phyloP scores from a whole-genome alignment of 1,284 basidiomycete species.

The Baeospora myosura region DNA sequence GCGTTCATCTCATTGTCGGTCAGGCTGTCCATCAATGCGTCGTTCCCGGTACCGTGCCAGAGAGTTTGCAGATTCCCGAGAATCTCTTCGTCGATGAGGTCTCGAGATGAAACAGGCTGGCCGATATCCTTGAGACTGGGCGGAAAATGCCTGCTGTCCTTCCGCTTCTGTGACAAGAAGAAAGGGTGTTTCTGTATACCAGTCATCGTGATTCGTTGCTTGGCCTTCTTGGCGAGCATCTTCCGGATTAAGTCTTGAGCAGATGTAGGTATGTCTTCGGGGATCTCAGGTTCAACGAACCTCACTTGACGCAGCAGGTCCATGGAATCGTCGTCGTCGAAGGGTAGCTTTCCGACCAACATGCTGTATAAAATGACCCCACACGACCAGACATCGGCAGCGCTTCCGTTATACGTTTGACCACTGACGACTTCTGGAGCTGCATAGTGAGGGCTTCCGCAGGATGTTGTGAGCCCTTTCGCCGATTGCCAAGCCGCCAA shows the following conservation, averaged over 20 bases:
- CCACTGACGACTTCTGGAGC: constrained; percentile 92
- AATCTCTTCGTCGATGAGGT: constrained; percentile 83
- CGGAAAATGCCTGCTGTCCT: constrained; percentile 41
- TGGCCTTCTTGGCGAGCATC: constrained; percentile 86
- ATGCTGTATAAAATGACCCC: constrained; percentile 94
- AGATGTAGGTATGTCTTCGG: constrained; percentile 64
- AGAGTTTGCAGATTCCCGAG: constrained; percentile 86
- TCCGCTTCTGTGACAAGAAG: constrained; percentile 64
- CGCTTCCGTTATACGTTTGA: constrained; percentile 80
- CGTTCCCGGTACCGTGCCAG: constrained; percentile 75
- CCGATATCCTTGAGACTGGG: constrained; percentile 68
- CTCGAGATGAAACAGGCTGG: constrained; percentile 49
- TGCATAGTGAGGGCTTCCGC: constrained; percentile 96
- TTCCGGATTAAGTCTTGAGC: constrained; percentile 79
- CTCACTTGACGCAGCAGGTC: constrained; percentile 81
- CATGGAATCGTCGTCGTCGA: constrained; percentile 82
- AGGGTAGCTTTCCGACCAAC: constrained; percentile 86
- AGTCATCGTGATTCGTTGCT: constrained; percentile 80
- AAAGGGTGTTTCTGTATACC: constrained; percentile 88
- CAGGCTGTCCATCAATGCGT: constrained; percentile 65
- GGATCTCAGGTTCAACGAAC: constrained; percentile 79
- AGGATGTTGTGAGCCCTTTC: constrained; percentile 80
- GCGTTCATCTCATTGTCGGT: constrained; percentile 65
- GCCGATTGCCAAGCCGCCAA: constrained; percentile 92
- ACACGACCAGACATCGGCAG: constrained; percentile 97